Conservation (phyloP, 257 asterid genomes). For the Fraxinus excelsior region DNA sequence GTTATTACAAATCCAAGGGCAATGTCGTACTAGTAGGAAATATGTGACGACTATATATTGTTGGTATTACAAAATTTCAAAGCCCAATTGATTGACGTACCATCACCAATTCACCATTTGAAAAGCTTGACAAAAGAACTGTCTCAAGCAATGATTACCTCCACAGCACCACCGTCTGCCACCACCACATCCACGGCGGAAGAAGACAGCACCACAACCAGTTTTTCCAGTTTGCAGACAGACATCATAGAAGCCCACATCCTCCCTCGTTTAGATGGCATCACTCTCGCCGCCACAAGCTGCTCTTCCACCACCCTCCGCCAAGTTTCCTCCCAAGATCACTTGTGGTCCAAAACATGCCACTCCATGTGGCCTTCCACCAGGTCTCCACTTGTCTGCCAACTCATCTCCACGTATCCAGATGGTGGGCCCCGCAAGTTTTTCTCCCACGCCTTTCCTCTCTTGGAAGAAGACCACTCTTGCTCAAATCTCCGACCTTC, state of each 20-base stretch:
- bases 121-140: background rate
- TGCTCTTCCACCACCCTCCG: conserved; percentile 66
- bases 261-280: conserved; percentile 68
- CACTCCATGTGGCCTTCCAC: conserved; percentile 84
- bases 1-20: background rate
- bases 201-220: conserved; percentile 20
- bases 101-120: background rate
- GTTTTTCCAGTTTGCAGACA: conserved; percentile 47
- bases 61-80: background rate
- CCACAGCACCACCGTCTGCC: conserved; percentile 16
- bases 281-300: conserved; percentile 58
- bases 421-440: conserved; percentile 65
- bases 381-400: conserved; percentile 35
- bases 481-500: conserved; percentile 7
- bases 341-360: conserved; percentile 63
- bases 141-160: background rate
- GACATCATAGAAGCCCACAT: conserved; percentile 66
- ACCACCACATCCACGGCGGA: conserved; percentile 32
- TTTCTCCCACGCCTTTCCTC: conserved; percentile 45
- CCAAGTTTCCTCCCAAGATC: conserved; percentile 49
- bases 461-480: background rate
- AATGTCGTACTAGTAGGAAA: background rate
- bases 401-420: conserved; percentile 50
- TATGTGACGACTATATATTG: background rate
- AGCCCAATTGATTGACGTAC: background rate